Base-by-base conservation (phyloP, 495 filamentous ascomycete genomes). In the Entonaema liquescens region DNA sequence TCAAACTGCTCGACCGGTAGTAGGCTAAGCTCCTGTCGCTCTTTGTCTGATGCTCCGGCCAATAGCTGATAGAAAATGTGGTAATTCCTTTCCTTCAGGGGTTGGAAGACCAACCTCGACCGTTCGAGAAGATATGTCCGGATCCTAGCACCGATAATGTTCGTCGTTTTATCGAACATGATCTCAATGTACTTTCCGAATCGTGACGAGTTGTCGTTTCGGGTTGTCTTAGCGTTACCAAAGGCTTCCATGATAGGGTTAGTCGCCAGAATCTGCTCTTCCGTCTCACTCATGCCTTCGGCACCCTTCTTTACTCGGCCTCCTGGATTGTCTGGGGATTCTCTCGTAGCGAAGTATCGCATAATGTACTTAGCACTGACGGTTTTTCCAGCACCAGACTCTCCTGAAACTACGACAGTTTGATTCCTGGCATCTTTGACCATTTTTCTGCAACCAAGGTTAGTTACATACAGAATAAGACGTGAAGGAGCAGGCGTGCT, bases 121-220 rank as follows among this genome's bases (percentile, higher is more conserved):
- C 95, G 91, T 80, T 99, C 95, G 36, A 99, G 83, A 55, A 99
- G 85, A 78, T 98, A 99, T 36, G 94, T 98, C 70, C 95, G 84
- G 72, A 99, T 98, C 83, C 94, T 95, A 29, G 95, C 95, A 64
- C 95, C 95, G 74, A 99, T 97, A 77, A 99, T 99, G 76, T 97
- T 95, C 60, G 93, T 97, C 71, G 89, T 89, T 65, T 91, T 89
- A 82, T 98, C 93, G 76, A 99, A 99, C 92, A 99, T 93, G 71
- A 99, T 99, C 80, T 99, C 95, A 70, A 99, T 98, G 76, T 99
- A 99, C 85, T 99, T 99, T 71, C 95, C 95, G 79, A 99, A 99
- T 65, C 95, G 89, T 19, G 95, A 98, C 5, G 95, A 99, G 80
- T 99, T 99, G 83, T 99, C 96, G 81, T 99, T 99, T 70, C 95